These are phyloP conservation scores for Teunomyces gatunensis DNA, from an alignment of 805 yeast species.

Conservation along the genomic window DNA sequence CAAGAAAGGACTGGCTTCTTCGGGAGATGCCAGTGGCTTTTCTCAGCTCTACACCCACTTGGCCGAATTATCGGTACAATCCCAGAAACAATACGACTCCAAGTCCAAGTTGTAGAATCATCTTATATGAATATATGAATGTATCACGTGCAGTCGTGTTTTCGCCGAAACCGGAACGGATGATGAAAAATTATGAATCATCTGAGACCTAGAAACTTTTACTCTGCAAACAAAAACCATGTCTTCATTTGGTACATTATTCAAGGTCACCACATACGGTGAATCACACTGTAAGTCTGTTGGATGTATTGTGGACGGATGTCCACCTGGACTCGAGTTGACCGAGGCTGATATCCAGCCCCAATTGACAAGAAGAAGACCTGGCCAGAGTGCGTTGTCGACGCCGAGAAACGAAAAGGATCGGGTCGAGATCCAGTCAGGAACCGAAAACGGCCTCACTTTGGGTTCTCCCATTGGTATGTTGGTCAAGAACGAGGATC, in stretches of 20 bases:
- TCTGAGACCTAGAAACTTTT: background rate
- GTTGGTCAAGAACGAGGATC: conserved; percentile 92
- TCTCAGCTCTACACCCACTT: conserved; percentile 35
- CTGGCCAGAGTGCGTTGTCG: conserved; percentile 89
- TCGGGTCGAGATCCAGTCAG: conserved; percentile 87
- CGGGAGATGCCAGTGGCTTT: conserved; percentile 45
- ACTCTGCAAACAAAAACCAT: conserved; percentile 15
- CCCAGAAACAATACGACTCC: conserved; percentile 8
- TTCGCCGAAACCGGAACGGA: conserved; percentile 1
- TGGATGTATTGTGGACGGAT: conserved; percentile 98
- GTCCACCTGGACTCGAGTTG: conserved; percentile 89
- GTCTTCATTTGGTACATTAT: conserved; percentile 43
- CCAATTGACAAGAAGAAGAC: conserved; percentile 94
- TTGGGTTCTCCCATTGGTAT: conserved; percentile 95
- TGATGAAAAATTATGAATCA: conserved; percentile 4
- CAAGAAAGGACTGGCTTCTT: conserved; percentile 51
- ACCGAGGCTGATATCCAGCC: conserved; percentile 91
- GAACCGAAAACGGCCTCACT: conserved; percentile 87
- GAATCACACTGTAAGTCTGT: conserved; percentile 97
- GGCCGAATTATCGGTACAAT: conserved; percentile 27
- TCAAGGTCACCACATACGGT: conserved; percentile 89
- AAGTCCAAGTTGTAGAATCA: background rate
- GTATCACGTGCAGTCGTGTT: background rate
- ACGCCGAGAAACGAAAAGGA: conserved; percentile 98
- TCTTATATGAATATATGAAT: background rate